Conservation (phyloP, 305 asterid genomes). For the Lippia alba region DNA sequence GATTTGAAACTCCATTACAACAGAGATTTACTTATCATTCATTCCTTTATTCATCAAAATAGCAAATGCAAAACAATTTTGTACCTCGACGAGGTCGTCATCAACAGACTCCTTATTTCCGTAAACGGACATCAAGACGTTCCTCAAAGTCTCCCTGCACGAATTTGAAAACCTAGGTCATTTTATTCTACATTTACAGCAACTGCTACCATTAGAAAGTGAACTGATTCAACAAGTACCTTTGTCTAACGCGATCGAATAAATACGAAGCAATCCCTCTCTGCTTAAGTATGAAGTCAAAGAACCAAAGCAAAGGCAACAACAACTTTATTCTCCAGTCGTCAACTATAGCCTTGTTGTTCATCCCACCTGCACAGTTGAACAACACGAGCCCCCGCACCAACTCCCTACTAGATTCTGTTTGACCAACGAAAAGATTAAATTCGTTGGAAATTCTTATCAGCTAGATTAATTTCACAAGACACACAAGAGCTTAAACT, state of each 20-base stretch:
- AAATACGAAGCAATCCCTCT: conserved; percentile 65
- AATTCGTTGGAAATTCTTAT: background rate
- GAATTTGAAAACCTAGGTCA: conserved; percentile 26
- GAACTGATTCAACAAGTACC: conserved; percentile 43
- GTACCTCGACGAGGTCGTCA: conserved; percentile 87
- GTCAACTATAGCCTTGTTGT: conserved; percentile 95
- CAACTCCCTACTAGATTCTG: conserved; percentile 55
- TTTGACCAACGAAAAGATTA: conserved; percentile 2
- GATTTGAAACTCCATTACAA: no score
- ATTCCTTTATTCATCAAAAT: no score
- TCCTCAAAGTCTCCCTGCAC: conserved; percentile 72
- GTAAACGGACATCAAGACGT: conserved; percentile 68
- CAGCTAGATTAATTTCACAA: no score
- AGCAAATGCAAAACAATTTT: background rate
- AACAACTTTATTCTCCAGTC: conserved; percentile 93
- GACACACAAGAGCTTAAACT: no score
- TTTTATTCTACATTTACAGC: conserved; percentile 3
- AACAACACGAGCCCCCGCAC: conserved; percentile 80
- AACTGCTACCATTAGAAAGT: conserved; percentile 1
- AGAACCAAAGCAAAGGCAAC: conserved; percentile 74
- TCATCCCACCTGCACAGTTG: conserved; percentile 97
- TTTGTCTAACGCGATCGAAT: conserved; percentile 66
- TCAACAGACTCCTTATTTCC: conserved; percentile 86
- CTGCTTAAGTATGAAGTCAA: conserved; percentile 80
- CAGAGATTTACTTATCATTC: no score